These are phyloP conservation scores for Cercospora zeina DNA, from an alignment of 2,329 filamentous ascomycete species.

Conservation along the genomic window DNA sequence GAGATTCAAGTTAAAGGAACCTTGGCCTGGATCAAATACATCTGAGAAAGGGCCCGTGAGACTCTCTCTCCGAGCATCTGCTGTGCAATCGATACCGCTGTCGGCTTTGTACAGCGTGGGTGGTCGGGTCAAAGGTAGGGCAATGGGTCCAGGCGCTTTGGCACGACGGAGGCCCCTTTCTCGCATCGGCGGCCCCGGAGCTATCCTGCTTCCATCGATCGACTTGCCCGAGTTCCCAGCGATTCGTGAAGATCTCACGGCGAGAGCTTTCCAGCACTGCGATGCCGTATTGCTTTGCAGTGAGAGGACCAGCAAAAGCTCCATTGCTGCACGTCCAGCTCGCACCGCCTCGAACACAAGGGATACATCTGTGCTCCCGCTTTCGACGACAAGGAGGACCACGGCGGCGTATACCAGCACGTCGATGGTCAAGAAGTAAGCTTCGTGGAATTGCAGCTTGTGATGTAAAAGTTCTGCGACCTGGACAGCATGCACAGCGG, in stretches of 20 bases:
- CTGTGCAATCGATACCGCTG: slow-evolving; percentile 7
- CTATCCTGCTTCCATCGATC: neutral
- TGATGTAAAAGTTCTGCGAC: slow-evolving; percentile 25
- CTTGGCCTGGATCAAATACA: neutral
- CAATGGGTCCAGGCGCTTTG: neutral
- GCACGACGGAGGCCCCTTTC: neutral
- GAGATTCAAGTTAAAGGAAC: neutral
- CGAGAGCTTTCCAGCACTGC: slow-evolving; percentile 25
- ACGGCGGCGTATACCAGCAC: slow-evolving; percentile 25
- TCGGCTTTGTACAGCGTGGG: slow-evolving; percentile 1
- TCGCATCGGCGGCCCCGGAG: neutral
- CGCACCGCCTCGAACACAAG: slow-evolving; percentile 20
- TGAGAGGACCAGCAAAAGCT: slow-evolving; percentile 22
- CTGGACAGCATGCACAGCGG: slow-evolving; percentile 23
- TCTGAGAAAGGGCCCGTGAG: neutral
- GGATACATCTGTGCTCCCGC: slow-evolving; percentile 13
- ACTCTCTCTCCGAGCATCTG: neutral
- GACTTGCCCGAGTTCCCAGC: neutral
- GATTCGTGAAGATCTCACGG: slow-evolving; percentile 5
- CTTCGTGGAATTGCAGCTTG: slow-evolving; percentile 24
- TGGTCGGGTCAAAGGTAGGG: neutral
- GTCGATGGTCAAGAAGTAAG: slow-evolving; percentile 24
- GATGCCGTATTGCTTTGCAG: slow-evolving; percentile 20
- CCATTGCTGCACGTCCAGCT: slow-evolving; percentile 18
- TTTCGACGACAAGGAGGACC: slow-evolving; percentile 23